phyloP scores from a whole-genome alignment of 1,284 basidiomycete genomes.

The Ustanciosporium gigantosporum region DNA sequence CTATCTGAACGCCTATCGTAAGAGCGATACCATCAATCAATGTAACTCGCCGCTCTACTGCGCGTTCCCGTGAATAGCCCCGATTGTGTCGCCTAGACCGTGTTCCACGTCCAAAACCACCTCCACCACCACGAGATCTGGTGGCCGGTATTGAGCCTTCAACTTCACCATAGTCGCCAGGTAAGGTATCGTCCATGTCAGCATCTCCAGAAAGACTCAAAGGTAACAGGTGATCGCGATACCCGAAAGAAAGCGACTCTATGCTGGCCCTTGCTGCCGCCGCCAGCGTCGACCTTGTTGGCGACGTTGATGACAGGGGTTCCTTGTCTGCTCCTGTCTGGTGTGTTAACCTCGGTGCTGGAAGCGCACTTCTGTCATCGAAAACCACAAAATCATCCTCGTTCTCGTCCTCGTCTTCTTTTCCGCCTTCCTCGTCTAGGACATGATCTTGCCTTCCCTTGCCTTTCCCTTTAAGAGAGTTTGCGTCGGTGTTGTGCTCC shows the following conservation, averaged over 20 bases:
- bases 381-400: conserved; percentile 52
- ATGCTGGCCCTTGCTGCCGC: conserved; percentile 28
- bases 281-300: too few relatives aligned
- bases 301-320: too few relatives aligned
- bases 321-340: background rate
- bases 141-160: conserved; percentile 10
- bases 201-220: conserved; percentile 40
- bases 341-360: conserved; percentile 5
- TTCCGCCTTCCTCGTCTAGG: background rate
- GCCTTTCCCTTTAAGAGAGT: conserved; percentile 4
- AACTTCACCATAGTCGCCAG: conserved; percentile 40
- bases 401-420: conserved; percentile 31
- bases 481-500: conserved; percentile 2
- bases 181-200: conserved; percentile 37
- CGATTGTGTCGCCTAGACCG: conserved; percentile 8
- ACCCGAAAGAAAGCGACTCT: conserved; percentile 47
- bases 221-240: conserved; percentile 45
- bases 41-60: conserved; percentile 16
- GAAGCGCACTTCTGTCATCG: conserved; percentile 17
- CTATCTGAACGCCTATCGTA: conserved; percentile 58
- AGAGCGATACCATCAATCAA: conserved; percentile 41
- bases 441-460: conserved; percentile 2
- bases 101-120: conserved; percentile 1
- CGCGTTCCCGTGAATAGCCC: conserved; percentile 8
- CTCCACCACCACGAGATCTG: background rate